phyloP scores from a whole-genome alignment of 2,329 filamentous ascomycete species.

The Talaromyces sp. region DNA sequence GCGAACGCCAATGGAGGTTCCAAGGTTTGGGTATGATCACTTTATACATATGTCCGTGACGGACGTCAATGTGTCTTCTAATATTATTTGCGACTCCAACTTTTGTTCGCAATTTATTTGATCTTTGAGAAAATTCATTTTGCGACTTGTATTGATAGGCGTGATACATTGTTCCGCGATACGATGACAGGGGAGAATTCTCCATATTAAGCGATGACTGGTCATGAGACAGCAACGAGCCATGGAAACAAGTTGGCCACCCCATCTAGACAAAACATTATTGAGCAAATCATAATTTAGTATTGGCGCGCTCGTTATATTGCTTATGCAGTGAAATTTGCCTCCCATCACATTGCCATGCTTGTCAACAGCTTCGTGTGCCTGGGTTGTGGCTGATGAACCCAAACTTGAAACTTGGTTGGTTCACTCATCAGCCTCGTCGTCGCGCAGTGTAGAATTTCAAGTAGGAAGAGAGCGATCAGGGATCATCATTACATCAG shows the following conservation, averaged over 20 bases:
- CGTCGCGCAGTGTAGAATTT: slow-evolving; percentile 3
- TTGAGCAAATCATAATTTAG: slow-evolving; percentile 13
- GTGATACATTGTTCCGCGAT: not conserved
- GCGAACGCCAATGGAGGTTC: too few species aligned
- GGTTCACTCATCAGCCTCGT: slow-evolving; percentile 9
- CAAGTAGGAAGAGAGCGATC: not conserved
- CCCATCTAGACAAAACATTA: slow-evolving; percentile 10
- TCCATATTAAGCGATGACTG: slow-evolving; percentile 6
- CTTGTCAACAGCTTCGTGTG: slow-evolving; percentile 13
- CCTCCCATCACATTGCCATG: slow-evolving; percentile 10
- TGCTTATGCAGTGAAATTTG: slow-evolving; percentile 15
- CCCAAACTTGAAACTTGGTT: not conserved
- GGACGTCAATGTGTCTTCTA: not conserved
- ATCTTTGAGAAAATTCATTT: not conserved
- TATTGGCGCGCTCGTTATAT: not conserved
- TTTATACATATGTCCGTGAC: too few species aligned
- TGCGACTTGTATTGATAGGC: not conserved
- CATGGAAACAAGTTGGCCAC: slow-evolving; percentile 16
- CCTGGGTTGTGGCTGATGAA: slow-evolving; percentile 16
- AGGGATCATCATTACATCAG: slow-evolving; percentile 28
- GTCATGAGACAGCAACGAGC: slow-evolving; percentile 10
- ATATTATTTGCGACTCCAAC: not conserved
- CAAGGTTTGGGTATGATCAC: too few species aligned
- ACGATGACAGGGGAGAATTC: not conserved
- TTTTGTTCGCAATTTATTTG: not conserved